phyloP scores from a whole-genome alignment of 305 asterid species.

The Fraxinus greggii region DNA sequence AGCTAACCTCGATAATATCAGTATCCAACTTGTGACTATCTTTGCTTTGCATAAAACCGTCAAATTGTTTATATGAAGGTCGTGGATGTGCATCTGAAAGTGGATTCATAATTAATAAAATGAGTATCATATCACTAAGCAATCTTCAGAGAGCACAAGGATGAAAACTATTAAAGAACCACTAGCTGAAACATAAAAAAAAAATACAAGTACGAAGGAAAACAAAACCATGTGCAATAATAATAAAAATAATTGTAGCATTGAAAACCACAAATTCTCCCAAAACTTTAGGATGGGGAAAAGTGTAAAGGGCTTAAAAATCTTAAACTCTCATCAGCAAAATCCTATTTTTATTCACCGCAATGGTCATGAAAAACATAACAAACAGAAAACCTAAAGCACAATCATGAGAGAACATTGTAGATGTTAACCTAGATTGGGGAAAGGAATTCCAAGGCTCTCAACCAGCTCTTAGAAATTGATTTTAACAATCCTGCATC shows the following conservation, averaged over 20 bases:
- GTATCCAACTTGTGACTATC: slow-evolving; percentile 28
- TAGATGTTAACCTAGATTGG: slow-evolving; percentile 43
- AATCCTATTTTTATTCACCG: slow-evolving; percentile 1
- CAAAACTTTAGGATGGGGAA: background rate
- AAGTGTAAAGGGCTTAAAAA: background rate
- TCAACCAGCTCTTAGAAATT: slow-evolving; percentile 49
- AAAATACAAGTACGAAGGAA: background rate
- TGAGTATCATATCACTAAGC: slow-evolving; percentile 9
- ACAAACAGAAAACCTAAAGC: slow-evolving; percentile 6
- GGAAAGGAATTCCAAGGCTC: slow-evolving; percentile 39
- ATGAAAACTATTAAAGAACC: background rate
- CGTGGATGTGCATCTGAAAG: slow-evolving; percentile 38
- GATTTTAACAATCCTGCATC: slow-evolving; percentile 54
- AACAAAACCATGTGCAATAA: background rate
- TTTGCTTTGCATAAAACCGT: slow-evolving; percentile 23
- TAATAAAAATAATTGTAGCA: background rate
- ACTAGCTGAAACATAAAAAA: too few species aligned
- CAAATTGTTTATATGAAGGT: background rate
- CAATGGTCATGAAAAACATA: background rate
- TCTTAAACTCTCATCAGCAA: background rate
- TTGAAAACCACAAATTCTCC: background rate
- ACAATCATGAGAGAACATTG: slow-evolving; percentile 31
- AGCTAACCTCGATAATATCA: slow-evolving; percentile 46
- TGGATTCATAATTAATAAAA: background rate
- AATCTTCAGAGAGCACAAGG: background rate